These are phyloP conservation scores for Prunus salicina DNA, from an alignment of 306 rosid species.

Conservation along the genomic window DNA sequence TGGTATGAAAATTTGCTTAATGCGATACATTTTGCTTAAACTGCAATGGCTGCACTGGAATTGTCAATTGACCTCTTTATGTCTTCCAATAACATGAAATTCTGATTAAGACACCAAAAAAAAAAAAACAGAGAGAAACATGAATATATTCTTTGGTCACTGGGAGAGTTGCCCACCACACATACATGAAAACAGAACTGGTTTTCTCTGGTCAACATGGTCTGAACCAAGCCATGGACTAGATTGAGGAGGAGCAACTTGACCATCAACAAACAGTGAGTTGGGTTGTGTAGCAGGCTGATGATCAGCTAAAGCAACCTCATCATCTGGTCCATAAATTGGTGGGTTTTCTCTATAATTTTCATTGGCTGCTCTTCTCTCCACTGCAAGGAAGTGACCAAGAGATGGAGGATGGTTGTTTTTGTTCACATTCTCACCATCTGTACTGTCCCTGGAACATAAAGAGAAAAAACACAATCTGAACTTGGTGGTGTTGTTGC, in stretches of 20 bases:
- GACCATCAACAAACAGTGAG: constrained; percentile 51
- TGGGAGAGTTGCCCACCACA: constrained; percentile 32
- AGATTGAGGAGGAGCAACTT: constrained; percentile 41
- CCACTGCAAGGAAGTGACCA: constrained; percentile 53
- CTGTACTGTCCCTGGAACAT: constrained; percentile 38
- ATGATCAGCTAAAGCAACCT: constrained; percentile 26
- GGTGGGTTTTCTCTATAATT: constrained; percentile 8
- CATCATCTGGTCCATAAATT: constrained; percentile 42
- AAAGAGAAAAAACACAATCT: constrained; percentile 39
- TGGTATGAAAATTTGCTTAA: neutral
- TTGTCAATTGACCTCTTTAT: constrained; percentile 1
- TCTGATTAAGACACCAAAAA: neutral
- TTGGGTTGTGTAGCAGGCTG: constrained; percentile 28
- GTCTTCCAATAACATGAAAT: constrained; percentile 10
- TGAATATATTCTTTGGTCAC: neutral
- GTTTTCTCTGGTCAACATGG: constrained; percentile 13
- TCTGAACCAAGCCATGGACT: constrained; percentile 27
- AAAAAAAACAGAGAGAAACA: neutral
- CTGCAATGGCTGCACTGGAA: neutral
- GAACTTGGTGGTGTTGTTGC: constrained; percentile 22
- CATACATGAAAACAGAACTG: constrained; percentile 38
- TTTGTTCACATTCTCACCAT: constrained; percentile 21
- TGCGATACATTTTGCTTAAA: neutral
- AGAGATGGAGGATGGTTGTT: constrained; percentile 31
- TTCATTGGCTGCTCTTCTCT: constrained; percentile 46